These are phyloP conservation scores for Rhodamnia argentea DNA, from an alignment of 345 rosid genomes.

Conservation along the genomic window DNA sequence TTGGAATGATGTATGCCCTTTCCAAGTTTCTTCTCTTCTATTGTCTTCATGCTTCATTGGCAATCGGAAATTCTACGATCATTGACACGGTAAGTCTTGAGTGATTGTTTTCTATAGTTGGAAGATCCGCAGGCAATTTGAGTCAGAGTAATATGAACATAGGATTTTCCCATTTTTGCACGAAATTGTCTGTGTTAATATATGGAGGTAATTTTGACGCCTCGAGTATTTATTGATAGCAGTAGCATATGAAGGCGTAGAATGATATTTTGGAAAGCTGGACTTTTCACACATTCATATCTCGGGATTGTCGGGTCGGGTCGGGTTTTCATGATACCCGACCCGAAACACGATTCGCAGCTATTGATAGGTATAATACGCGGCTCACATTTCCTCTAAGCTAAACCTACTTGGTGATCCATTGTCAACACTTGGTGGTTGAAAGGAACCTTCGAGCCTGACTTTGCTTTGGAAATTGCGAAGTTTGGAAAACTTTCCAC, in stretches of 20 bases:
- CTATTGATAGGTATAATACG: too few species aligned
- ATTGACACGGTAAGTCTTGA: background rate
- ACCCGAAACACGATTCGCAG: too few species aligned
- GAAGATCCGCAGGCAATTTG: background rate
- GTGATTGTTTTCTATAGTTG: background rate
- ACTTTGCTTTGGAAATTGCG: background rate
- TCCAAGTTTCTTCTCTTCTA: background rate
- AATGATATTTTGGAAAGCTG: background rate
- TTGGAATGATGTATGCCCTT: slow-evolving; percentile 62
- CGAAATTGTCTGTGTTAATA: too few species aligned
- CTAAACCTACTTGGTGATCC: background rate
- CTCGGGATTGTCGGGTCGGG: background rate
- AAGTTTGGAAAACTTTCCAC: background rate
- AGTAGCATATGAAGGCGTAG: background rate
- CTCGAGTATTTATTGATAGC: background rate
- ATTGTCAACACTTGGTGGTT: background rate
- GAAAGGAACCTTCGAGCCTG: background rate
- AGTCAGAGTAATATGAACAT: background rate
- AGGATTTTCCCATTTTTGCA: too few species aligned
- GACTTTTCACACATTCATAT: background rate
- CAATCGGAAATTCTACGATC: background rate
- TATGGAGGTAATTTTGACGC: too few species aligned
- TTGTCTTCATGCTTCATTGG: background rate
- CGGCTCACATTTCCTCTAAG: background rate
- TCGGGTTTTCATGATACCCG: too few species aligned